Conservation (phyloP, 2,329 filamentous ascomycete species). For the Bertia moriformis region DNA sequence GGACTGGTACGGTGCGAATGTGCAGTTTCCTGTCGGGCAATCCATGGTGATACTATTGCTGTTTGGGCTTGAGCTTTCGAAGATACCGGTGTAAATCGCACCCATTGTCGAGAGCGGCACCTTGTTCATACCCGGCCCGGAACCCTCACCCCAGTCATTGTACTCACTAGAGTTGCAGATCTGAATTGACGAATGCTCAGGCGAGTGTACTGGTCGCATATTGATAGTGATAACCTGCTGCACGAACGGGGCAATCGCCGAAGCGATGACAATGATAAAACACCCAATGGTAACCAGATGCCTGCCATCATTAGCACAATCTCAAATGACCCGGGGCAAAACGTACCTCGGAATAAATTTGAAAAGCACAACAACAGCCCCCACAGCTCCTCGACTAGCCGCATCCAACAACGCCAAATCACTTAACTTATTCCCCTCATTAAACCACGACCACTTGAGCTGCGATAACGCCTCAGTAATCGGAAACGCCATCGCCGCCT, state of each 20-base stretch:
- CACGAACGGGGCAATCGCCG: neutral
- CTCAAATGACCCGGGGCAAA: neutral
- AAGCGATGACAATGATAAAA: neutral
- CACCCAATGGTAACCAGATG: neutral
- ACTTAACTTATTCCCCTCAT: neutral
- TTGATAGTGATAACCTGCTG: neutral
- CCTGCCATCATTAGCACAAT: neutral
- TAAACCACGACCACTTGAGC: constrained; percentile 6
- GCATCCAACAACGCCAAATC: neutral
- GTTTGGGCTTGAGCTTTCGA: neutral
- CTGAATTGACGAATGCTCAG: neutral
- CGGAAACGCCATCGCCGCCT: constrained; percentile 2
- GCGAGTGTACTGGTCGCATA: neutral
- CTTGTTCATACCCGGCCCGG: neutral
- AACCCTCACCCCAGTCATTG: neutral
- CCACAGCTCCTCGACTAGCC: neutral
- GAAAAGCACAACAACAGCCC: neutral
- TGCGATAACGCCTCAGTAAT: constrained; percentile 3
- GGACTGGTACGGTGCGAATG: neutral
- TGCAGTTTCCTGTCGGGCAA: neutral
- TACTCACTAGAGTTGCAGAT: neutral
- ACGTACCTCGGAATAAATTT: neutral
- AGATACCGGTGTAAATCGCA: neutral
- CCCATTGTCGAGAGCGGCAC: neutral
- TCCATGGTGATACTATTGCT: neutral